A percentile compares a stretch with the other conserved stretches of the same genome.
Conservation (phyloP, 2,329 filamentous ascomycete species). For the Fusarium albosuccineum region DNA sequence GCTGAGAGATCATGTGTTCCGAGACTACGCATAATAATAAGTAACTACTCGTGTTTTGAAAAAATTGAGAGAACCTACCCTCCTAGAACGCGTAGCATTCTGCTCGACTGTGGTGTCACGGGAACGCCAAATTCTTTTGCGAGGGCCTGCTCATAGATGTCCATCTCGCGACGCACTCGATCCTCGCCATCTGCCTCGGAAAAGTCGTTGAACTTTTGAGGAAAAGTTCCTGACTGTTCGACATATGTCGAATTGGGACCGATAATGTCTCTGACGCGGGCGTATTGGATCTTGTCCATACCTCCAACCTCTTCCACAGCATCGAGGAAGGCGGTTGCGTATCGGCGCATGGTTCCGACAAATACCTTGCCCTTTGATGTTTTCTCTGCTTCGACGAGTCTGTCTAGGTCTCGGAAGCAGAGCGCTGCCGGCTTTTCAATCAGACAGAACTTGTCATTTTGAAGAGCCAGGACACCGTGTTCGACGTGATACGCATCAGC, state of each 20-base stretch:
- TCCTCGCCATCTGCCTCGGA: slow-evolving; percentile 13
- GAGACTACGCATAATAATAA: neutral
- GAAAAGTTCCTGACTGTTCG: slow-evolving; percentile 32
- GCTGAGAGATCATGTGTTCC: slow-evolving; percentile 37
- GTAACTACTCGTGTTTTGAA: no score
- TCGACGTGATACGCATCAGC: slow-evolving; percentile 66
- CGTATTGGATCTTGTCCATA: slow-evolving; percentile 68
- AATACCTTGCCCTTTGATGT: slow-evolving; percentile 61
- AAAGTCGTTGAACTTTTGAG: slow-evolving; percentile 25
- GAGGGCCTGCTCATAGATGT: slow-evolving; percentile 2
- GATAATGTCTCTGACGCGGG: slow-evolving; percentile 57
- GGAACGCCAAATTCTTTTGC: slow-evolving; percentile 4
- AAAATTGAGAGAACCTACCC: no score
- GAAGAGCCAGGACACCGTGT: slow-evolving; percentile 65
- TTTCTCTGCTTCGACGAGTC: slow-evolving; percentile 63
- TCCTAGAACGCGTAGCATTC: slow-evolving; percentile 19
- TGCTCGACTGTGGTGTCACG: slow-evolving; percentile 2
- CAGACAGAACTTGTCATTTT: slow-evolving; percentile 67
- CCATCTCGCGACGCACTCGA: neutral
- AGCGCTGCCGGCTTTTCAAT: slow-evolving; percentile 71
- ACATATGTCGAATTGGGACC: slow-evolving; percentile 29
- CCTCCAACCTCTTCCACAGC: slow-evolving; percentile 66
- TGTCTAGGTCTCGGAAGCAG: slow-evolving; percentile 58
- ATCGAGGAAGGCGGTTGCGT: slow-evolving; percentile 66
- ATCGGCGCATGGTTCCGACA: slow-evolving; percentile 72